Conservation (phyloP, 495 filamentous ascomycete species). For the Bombardia bombarda region DNA sequence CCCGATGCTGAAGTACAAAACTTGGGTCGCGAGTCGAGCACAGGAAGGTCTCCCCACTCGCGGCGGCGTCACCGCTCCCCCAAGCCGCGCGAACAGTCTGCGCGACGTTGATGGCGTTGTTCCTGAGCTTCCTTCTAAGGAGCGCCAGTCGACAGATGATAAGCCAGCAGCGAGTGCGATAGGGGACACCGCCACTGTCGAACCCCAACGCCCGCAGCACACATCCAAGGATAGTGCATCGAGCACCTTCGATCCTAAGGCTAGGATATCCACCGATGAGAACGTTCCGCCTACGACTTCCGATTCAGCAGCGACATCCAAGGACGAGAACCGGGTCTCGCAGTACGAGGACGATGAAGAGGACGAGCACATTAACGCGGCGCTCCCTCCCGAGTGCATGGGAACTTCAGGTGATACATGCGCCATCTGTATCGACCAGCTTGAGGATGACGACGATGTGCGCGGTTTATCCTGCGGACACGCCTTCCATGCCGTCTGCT, state of each 20-base stretch:
- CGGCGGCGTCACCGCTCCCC: slow-evolving; percentile 75
- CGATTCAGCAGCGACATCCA: slow-evolving; percentile 13
- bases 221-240: slow-evolving; percentile 25
- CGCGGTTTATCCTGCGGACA: slow-evolving; percentile 90
- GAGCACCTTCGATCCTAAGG: slow-evolving; percentile 12
- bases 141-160: slow-evolving; percentile 24
- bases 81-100: slow-evolving; percentile 60
- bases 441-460: slow-evolving; percentile 94
- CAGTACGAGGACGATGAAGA: slow-evolving; percentile 63
- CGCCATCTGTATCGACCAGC: slow-evolving; percentile 88
- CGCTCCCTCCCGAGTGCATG: slow-evolving; percentile 73
- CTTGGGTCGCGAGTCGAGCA: slow-evolving; percentile 79
- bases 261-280: slow-evolving; percentile 12
- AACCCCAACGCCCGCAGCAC: slow-evolving; percentile 14
- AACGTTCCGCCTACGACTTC: slow-evolving; percentile 8
- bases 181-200: slow-evolving; percentile 21
- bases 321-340: slow-evolving; percentile 21
- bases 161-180: slow-evolving; percentile 22
- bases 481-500: slow-evolving; percentile 88
- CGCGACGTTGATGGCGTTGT: slow-evolving; percentile 51
- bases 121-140: slow-evolving; percentile 33
- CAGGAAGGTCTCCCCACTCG: slow-evolving; percentile 73
- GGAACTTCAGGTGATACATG: slow-evolving; percentile 88
- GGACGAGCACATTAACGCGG: slow-evolving; percentile 78
- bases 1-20: slow-evolving; percentile 91